These are phyloP conservation scores for Populus ilicifolia DNA, from an alignment of 345 rosid species.

Conservation along the genomic window DNA sequence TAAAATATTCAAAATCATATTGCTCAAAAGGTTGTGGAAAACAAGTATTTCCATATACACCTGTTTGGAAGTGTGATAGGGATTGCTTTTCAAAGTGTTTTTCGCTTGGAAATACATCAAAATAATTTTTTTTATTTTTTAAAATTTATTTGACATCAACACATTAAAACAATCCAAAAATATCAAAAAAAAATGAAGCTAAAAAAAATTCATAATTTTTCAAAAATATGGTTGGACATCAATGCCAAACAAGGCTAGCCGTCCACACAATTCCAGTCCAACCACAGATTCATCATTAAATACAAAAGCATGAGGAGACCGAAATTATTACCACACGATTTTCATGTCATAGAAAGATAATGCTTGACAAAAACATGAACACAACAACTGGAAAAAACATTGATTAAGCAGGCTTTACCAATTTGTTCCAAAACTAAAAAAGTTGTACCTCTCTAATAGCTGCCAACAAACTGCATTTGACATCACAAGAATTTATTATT, in stretches of 20 bases:
- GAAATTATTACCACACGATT: neutral
- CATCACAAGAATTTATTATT: neutral
- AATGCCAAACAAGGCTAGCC: neutral
- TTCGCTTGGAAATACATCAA: no score
- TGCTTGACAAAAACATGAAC: neutral
- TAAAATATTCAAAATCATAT: slow-evolving; percentile 1
- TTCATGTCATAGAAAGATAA: neutral
- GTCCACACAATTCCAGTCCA: neutral
- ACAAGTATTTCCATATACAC: neutral
- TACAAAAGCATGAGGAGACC: neutral
- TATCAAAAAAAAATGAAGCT: no score
- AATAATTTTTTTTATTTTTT: no score
- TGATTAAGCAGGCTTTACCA: neutral
- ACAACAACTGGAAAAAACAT: neutral
- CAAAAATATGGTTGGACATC: no score
- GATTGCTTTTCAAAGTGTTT: no score
- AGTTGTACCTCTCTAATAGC: neutral
- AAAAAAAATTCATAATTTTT: no score
- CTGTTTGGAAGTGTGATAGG: no score
- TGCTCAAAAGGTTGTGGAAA: neutral
- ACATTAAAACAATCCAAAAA: no score
- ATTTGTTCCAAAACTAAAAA: neutral
- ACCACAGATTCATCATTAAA: neutral
- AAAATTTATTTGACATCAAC: no score
- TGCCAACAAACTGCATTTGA: neutral